Evolutionary conservation across 108 stramenopile genomes (phyloP).

Genomic region (Aurantiochytrium sp.): DNA sequence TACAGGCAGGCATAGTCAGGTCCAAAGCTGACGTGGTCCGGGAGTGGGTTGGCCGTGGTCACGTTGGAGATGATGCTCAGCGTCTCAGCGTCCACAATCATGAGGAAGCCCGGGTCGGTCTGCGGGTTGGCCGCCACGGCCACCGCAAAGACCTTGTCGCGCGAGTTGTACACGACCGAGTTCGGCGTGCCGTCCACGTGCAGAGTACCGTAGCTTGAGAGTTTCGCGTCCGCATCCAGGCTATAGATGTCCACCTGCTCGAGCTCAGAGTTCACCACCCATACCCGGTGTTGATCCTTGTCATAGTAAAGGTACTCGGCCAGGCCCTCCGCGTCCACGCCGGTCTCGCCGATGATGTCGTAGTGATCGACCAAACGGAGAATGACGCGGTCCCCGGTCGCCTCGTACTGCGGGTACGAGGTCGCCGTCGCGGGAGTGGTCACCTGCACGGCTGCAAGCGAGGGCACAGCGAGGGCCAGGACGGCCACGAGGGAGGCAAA

Average conservation of each 20-base stretch:
- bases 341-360: not conserved
- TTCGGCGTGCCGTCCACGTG: not conserved
- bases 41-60: slow-evolving; percentile 1
- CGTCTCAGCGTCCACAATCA: not conserved
- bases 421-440: not conserved
- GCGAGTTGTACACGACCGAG: slow-evolving; percentile 10
- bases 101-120: not conserved
- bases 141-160: not conserved
- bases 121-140: not conserved
- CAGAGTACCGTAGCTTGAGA: not conserved
- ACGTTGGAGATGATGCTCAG: not conserved
- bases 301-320: not conserved
- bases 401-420: not conserved
- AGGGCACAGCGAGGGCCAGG: too few relatives aligned
- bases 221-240: not conserved
- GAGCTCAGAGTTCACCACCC: not conserved
- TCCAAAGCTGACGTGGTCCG: slow-evolving; percentile 6
- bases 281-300: not conserved
- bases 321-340: not conserved
- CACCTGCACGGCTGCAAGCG: too few relatives aligned
- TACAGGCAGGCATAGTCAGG: not conserved
- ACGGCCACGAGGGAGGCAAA: too few relatives aligned
- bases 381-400: not conserved
- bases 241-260: not conserved
- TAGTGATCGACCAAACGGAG: not conserved